phyloP scores from a whole-genome alignment of 1,139 yeast genomes.

The Protomyces pachydermus region DNA sequence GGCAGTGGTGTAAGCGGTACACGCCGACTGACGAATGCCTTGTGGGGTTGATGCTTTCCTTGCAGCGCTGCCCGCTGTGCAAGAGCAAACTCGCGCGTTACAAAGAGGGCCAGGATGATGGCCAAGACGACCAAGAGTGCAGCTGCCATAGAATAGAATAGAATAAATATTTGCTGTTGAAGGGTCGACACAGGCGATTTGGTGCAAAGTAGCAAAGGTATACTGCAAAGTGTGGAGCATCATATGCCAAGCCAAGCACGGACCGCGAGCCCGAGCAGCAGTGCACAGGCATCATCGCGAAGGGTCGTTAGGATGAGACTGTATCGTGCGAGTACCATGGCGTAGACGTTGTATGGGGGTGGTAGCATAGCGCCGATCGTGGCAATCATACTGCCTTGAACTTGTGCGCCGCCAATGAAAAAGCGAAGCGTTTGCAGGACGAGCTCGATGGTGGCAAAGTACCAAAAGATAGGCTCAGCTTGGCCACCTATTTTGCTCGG shows the following conservation, averaged over 20 bases:
- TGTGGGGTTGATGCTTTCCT: neutral
- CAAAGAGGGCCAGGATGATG: neutral
- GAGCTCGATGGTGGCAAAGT: conserved; percentile 39
- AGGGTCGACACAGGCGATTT: too few relatives aligned
- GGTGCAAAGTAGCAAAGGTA: too few relatives aligned
- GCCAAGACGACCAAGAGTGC: neutral
- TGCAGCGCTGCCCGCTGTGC: neutral
- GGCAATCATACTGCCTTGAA: conserved; percentile 34
- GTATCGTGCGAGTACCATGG: conserved; percentile 33
- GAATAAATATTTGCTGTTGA: too few relatives aligned
- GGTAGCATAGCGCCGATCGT: conserved; percentile 32
- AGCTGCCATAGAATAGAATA: neutral
- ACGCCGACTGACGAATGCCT: neutral
- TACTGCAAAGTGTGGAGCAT: neutral
- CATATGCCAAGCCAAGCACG: conserved; percentile 13
- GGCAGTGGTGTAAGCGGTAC: neutral
- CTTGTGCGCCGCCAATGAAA: conserved; percentile 33
- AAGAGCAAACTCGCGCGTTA: neutral
- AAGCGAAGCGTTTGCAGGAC: conserved; percentile 30
- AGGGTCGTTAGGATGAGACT: conserved; percentile 30
- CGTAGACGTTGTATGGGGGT: conserved; percentile 33
- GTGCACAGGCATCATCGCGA: conserved; percentile 30
- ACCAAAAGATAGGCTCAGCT: conserved; percentile 38
- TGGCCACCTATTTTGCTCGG: conserved; percentile 52
- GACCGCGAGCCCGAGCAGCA: conserved; percentile 30